Base-by-base conservation (phyloP, 768 basidiomycete species). In the Myochromella boudieri region DNA sequence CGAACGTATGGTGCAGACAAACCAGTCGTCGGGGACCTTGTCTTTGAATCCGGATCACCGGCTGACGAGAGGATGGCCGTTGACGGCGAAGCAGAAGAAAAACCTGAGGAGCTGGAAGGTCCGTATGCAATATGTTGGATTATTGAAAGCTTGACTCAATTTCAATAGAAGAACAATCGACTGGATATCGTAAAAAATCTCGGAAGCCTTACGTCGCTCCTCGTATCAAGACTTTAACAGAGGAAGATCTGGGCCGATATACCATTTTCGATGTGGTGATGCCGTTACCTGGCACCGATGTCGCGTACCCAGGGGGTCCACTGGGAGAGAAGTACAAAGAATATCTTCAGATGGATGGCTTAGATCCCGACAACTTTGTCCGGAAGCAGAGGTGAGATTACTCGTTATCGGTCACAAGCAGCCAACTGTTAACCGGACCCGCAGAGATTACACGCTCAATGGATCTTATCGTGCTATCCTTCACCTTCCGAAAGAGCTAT, bases 231-330 rank as follows among this genome's bases (percentile, higher is more conserved):
- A 82, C 83, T 3, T 66, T 99, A 44, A 83, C 83, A 0, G 81
- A 81, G 54, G 87, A 77, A 14, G 91, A 97, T 62, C 65, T 93
- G 37, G 72, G 81, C 58, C 82, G 87, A 46, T 87, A 94, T 67
- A 81, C 84, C 12, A 91, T 98, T 51, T 91, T 92, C 59, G 95
- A 99, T 66, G 89, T 98, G 46, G 81, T 98, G 52, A 91, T 98
- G 85, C 95, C 97, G n/a, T 71, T 98, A 15, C 95, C 97, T 22
- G 97, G 97, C 3, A 92, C 84, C 53, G 91, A 95, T 59, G 91
- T 98, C 15, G 86, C 87, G 26, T 97, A 91, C 63, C 97, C 97
- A 0, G 88, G 85, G 3, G 94, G 94, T 10, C 56, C 72, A 15
- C 79, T 97, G n/a, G 92, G 94, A 20, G 86, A 95, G 56, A 77